Percentiles rank a stretch among this genome's conserved stretches.
Evolutionary conservation across 257 asterid genomes (phyloP).

Genomic region (Lavandula angustifolia): DNA sequence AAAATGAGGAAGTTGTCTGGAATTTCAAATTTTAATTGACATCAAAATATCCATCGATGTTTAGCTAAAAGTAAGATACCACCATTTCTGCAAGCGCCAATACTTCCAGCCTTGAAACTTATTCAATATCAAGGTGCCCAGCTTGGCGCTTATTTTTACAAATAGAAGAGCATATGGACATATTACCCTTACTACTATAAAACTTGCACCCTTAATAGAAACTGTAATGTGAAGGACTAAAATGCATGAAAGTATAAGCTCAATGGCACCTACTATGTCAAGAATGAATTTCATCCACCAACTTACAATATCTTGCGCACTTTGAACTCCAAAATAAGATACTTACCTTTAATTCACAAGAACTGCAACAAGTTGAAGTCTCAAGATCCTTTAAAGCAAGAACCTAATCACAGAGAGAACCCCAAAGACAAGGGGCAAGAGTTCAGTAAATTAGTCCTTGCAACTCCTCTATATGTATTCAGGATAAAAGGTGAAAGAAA

Average conservation of each 20-base stretch:
- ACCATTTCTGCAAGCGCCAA: not conserved
- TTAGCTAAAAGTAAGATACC: not conserved
- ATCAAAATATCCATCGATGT: not conserved
- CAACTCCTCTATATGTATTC: constrained; percentile 18
- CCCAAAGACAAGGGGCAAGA: constrained; percentile 32
- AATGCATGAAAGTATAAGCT: constrained; percentile 18
- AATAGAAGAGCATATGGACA: constrained; percentile 16
- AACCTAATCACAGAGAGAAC: constrained; percentile 43
- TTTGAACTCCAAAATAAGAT: constrained; percentile 21
- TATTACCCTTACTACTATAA: constrained; percentile 14
- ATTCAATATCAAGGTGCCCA: constrained; percentile 20
- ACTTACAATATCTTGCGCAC: constrained; percentile 14
- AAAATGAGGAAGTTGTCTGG: not conserved
- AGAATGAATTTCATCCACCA: constrained; percentile 10
- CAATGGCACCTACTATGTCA: constrained; percentile 8
- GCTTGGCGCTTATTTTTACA: constrained; percentile 9
- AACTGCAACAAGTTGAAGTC: constrained; percentile 53
- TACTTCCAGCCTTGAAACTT: too few species aligned
- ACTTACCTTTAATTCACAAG: constrained; percentile 76
- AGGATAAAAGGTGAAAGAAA: constrained; percentile 18
- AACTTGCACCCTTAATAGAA: constrained; percentile 16
- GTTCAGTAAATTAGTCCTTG: constrained; percentile 27
- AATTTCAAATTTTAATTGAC: not conserved
- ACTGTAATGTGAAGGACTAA: constrained; percentile 21
- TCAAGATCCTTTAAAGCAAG: constrained; percentile 44